Percentiles rank a stretch among this genome's conserved stretches.
phyloP scores from a whole-genome alignment of 106 monocot genomes.

The Ottelia alismoides region DNA sequence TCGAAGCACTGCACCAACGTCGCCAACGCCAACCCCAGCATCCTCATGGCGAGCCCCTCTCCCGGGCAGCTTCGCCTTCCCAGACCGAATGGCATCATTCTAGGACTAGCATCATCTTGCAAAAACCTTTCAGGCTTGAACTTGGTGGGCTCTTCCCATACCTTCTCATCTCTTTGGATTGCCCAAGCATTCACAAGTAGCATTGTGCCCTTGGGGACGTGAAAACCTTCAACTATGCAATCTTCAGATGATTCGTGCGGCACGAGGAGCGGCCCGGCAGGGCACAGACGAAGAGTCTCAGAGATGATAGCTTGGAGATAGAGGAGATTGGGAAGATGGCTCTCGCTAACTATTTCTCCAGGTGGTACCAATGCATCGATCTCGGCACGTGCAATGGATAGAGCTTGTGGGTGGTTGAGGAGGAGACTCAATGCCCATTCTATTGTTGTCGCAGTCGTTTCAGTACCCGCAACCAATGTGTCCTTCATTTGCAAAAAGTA shows the following conservation, averaged over 20 bases:
- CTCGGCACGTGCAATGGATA: conserved; percentile 8
- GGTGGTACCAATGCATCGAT: conserved; percentile 8
- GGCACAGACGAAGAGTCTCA: too few relatives aligned
- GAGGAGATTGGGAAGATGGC: too few relatives aligned
- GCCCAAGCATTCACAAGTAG: conserved; percentile 18
- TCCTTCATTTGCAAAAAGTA: too few relatives aligned
- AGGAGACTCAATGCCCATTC: conserved; percentile 17
- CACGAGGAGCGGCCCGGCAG: conserved; percentile 11
- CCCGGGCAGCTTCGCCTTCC: too few relatives aligned
- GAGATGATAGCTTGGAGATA: too few relatives aligned
- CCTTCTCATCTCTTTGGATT: conserved; percentile 9
- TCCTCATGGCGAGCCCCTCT: conserved; percentile 7
- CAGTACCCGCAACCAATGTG: conserved; percentile 16
- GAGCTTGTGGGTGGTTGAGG: conserved; percentile 1
- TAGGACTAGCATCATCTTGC: background rate
- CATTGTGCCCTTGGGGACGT: conserved; percentile 6
- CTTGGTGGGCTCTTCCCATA: conserved; percentile 19
- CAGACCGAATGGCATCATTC: conserved; percentile 20
- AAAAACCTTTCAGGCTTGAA: conserved; percentile 23
- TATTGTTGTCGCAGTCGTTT: conserved; percentile 6
- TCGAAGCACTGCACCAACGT: conserved; percentile 18
- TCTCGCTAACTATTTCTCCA: conserved; percentile 5
- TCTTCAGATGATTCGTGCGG: background rate
- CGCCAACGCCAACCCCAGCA: conserved; percentile 4
- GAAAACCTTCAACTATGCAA: too few relatives aligned